Conservation (phyloP, 768 basidiomycete genomes). For the Lepiota venenata region DNA sequence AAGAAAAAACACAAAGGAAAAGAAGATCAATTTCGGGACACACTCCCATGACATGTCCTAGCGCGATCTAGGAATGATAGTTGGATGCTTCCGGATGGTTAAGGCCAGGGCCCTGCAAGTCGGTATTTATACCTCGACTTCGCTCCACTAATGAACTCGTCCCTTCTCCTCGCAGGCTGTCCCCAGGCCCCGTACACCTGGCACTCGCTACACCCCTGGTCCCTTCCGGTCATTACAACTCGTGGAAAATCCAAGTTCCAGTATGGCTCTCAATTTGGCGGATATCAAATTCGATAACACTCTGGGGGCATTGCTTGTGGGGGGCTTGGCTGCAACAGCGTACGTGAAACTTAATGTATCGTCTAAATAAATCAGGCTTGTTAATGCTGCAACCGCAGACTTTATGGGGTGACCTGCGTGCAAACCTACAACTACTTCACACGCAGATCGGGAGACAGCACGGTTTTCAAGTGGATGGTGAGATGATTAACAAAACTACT, state of each 20-base stretch:
- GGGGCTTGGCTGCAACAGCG: conserved; percentile 51
- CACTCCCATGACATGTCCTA: too few relatives aligned
- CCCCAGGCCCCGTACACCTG: too few relatives aligned
- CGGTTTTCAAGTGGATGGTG: conserved; percentile 34
- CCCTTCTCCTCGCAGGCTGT: too few relatives aligned
- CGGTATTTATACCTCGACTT: too few relatives aligned
- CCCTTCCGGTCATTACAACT: background rate
- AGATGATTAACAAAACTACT: conserved; percentile 8
- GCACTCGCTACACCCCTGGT: background rate
- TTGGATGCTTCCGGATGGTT: too few relatives aligned
- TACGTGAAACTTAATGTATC: conserved; percentile 23
- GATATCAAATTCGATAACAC: conserved; percentile 39
- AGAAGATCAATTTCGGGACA: too few relatives aligned
- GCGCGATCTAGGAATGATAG: too few relatives aligned
- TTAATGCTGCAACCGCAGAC: conserved; percentile 25
- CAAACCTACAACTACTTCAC: conserved; percentile 53
- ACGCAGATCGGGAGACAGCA: conserved; percentile 28
- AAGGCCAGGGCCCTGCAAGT: too few relatives aligned
- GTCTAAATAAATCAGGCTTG: background rate
- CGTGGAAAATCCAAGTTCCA: background rate
- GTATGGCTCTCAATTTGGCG: background rate
- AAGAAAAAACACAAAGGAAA: too few relatives aligned
- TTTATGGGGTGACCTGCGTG: conserved; percentile 56
- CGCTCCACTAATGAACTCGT: too few relatives aligned
- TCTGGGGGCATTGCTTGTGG: conserved; percentile 52